Evolutionary conservation across 1,284 basidiomycete species (phyloP), one percentile per base, ranked within the genome.

Genomic region (Schizophyllum commune): DNA sequence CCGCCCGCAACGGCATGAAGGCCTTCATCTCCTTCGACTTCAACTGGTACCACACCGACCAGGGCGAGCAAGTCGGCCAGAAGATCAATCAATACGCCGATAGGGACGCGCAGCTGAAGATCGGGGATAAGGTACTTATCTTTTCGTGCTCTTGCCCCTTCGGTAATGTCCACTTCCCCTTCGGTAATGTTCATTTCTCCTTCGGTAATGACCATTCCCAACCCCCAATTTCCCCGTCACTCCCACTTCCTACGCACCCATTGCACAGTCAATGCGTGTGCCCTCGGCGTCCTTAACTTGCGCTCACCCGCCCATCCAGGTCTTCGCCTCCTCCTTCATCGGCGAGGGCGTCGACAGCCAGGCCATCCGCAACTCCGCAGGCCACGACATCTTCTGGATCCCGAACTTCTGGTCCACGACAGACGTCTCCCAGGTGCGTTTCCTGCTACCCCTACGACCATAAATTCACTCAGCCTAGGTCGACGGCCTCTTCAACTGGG

Each of bases 1-100:
- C 76, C 8, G 51, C 66, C 39, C 9, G 39, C 13, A 47, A 47
- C 34, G 62, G 63, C 34, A 65, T 75, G 59, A 75, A 76, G 62
- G 65, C 79, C 19, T 78, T 79, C 67, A 68, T 77, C 56, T 79
- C 77, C 0, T 76, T 78, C 65, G 78, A 79, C 67, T 75, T 79
- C 59, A 64, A 64, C 59, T 64, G 64, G 64, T 65, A 55, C 52
- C 55, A 60, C 21, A 65, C 62, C 6, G 60, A 55, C 33, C 64
- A 65, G 55, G 61, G 62, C 17, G 53, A 52, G 22, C 57, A 58
- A 32, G 59, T 65, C 20, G 64, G 64, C 1, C n/a, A 57, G 13
- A 55, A 61, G 33, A 57, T 65, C 32, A 61, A 61, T 4, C 52
- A 53, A 17, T 65, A 65, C 58, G 64, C 62, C 4, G 32, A 56